Base-by-base conservation (phyloP, 139 green algal genomes). In the Chlorella sp. region DNA sequence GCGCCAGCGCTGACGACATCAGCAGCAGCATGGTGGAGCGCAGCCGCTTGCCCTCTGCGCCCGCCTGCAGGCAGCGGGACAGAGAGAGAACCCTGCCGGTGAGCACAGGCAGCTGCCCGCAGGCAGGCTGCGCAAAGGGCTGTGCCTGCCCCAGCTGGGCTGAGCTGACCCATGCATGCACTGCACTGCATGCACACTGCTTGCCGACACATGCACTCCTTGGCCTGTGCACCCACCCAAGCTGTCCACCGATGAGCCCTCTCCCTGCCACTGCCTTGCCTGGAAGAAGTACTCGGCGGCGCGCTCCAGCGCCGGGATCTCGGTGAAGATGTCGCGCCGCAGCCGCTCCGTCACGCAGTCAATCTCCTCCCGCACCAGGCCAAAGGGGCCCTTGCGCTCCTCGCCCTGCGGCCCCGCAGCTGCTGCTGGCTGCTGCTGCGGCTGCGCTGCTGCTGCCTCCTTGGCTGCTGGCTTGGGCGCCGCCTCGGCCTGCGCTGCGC, bases 241-340 rank as follows among this genome's bases (percentile, higher is more conserved):
- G n/a, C n/a, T n/a, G n/a, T n/a, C n/a, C n/a, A n/a, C n/a, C n/a
- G n/a, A n/a, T n/a, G n/a, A n/a, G n/a, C n/a, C n/a, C 11, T 11
- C 11, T 55, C 12, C 9, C 51, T 18, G 51, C 51, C 51, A 9
- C 51, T 4, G 9, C 51, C 51, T 60, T 60, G 51, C 51, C 80
- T 91, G 85, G 65, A 98, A 97, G 69, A 98, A 98, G 87, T 98
- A 98, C 60, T 96, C 92, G 38, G 94, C 94, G 34, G 96, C 96
- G 0, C 60, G 86, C 65, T 89, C 89, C 28, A 99, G 90, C 2
- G 90, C 92, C 15, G 97, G 97, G 18, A 99, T 95, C 36, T 97
- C 95, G 18, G 87, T 92, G 6, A 94, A 56, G 0, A 98, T 90
- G 87, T 89, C 94, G 36, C 87, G 88, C 11, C 96, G 88, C 44